A percentile compares a stretch with the other conserved stretches of the same genome.
Evolutionary conservation across 2,329 filamentous ascomycete genomes (phyloP).

Genomic region (Endoconidiophora polonica): DNA sequence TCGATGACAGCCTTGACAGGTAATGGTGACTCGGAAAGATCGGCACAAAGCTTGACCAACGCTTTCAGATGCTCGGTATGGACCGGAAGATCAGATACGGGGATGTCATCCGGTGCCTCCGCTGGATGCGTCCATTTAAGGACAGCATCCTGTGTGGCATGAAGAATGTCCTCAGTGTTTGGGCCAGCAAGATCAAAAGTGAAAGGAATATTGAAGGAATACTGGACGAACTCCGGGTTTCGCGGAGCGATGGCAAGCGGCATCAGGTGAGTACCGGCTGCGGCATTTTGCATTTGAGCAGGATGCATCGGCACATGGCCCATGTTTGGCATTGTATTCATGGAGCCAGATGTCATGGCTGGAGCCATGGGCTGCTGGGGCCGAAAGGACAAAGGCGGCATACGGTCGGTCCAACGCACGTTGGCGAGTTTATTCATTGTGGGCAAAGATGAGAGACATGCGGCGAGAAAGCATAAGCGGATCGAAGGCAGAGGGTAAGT

Average conservation of each 20-base stretch:
- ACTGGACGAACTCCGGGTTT: conserved; percentile 38
- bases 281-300: conserved; percentile 17
- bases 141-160: conserved; percentile 75
- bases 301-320: conserved; percentile 27
- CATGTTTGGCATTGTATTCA: conserved; percentile 11
- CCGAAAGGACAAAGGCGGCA: conserved; percentile 20
- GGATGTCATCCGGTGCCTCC: conserved; percentile 67
- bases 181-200: conserved; percentile 82
- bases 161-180: conserved; percentile 85
- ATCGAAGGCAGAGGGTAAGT: neutral
- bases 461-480: conserved; percentile 4
- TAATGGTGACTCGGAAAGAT: conserved; percentile 54
- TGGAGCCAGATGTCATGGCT: conserved; percentile 5
- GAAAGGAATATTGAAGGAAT: conserved; percentile 96
- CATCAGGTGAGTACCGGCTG: conserved; percentile 9
- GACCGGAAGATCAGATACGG: conserved; percentile 79
- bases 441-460: conserved; percentile 16
- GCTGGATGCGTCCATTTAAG: conserved; percentile 88
- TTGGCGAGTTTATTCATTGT: conserved; percentile 56
- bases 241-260: conserved; percentile 7
- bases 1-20: conserved; percentile 65
- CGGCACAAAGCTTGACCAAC: conserved; percentile 62
- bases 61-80: conserved; percentile 74
- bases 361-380: conserved; percentile 9
- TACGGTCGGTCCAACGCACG: conserved; percentile 56